Conservation (phyloP, 441 rosid species). For the Theobroma grandiflorum region DNA sequence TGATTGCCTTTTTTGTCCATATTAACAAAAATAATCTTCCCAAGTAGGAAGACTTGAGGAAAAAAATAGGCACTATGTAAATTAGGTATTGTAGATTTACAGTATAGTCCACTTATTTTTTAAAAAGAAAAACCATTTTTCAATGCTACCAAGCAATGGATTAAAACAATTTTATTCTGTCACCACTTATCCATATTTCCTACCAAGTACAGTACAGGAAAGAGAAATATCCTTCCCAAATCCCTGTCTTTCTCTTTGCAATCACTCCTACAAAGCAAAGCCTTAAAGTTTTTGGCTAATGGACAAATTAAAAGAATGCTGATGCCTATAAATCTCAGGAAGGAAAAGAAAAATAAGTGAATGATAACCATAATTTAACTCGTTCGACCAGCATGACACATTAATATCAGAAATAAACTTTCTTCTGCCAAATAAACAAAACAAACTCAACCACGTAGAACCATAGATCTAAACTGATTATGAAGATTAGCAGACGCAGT, state of each 20-base stretch:
- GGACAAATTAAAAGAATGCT: neutral
- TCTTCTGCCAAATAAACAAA: neutral
- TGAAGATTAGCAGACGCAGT: neutral
- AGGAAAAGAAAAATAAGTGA: neutral
- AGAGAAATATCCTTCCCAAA: too few species aligned
- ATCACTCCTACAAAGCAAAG: too few species aligned
- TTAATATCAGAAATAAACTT: neutral
- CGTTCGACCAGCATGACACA: neutral
- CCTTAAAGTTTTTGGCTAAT: too few species aligned
- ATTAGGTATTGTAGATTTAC: neutral
- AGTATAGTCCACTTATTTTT: neutral
- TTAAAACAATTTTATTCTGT: too few species aligned
- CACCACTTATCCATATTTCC: too few species aligned
- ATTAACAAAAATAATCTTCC: neutral
- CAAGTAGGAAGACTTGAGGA: neutral
- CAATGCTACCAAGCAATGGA: neutral
- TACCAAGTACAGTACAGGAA: too few species aligned
- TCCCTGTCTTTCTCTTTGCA: too few species aligned
- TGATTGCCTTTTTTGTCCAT: neutral
- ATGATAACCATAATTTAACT: neutral
- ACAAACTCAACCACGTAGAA: neutral
- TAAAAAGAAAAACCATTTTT: neutral
- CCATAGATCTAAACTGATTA: conserved; percentile 13
- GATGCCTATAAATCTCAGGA: neutral
- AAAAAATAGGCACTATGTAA: neutral